Conservation (phyloP, 176 grass and related monocot species). For the Poa pratensis region DNA sequence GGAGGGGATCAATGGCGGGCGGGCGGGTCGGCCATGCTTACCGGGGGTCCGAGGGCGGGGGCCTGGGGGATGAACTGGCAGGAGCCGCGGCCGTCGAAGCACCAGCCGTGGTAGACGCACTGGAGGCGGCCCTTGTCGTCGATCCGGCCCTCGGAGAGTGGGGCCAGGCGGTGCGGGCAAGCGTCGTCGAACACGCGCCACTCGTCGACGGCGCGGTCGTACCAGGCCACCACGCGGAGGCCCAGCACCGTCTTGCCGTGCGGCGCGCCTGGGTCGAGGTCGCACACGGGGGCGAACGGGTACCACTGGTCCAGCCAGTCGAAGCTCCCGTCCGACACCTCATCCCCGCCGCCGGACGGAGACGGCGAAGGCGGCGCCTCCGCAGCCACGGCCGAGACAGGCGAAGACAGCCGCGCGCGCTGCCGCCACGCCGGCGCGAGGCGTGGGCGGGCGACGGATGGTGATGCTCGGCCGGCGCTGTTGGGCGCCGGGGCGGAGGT, state of each 20-base stretch:
- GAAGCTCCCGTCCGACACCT: constrained; percentile 37
- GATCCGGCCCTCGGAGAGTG: constrained; percentile 88
- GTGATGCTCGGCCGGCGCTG: background rate
- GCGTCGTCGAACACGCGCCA: constrained; percentile 92
- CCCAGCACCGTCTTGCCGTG: constrained; percentile 89
- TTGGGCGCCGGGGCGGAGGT: background rate
- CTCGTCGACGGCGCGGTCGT: constrained; percentile 55
- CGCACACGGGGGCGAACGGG: constrained; percentile 73
- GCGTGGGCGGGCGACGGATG: background rate
- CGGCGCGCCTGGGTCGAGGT: constrained; percentile 80
- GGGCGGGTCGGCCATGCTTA: background rate
- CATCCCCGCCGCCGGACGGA: background rate
- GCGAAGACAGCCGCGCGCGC: background rate
- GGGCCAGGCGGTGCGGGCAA: constrained; percentile 87
- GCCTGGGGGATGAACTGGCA: constrained; percentile 93
- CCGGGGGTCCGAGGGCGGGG: constrained; percentile 63
- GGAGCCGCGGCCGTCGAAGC: constrained; percentile 83
- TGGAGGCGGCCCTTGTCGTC: constrained; percentile 80
- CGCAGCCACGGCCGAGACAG: constrained; percentile 31
- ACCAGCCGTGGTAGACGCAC: constrained; percentile 98
- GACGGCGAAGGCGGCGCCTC: background rate
- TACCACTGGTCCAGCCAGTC: constrained; percentile 95
- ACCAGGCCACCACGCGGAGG: constrained; percentile 78
- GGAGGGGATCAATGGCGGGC: background rate
- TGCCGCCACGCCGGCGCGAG: background rate